Evolutionary conservation across 495 filamentous ascomycete species (phyloP).

Genomic region (Neurospora sp.): DNA sequence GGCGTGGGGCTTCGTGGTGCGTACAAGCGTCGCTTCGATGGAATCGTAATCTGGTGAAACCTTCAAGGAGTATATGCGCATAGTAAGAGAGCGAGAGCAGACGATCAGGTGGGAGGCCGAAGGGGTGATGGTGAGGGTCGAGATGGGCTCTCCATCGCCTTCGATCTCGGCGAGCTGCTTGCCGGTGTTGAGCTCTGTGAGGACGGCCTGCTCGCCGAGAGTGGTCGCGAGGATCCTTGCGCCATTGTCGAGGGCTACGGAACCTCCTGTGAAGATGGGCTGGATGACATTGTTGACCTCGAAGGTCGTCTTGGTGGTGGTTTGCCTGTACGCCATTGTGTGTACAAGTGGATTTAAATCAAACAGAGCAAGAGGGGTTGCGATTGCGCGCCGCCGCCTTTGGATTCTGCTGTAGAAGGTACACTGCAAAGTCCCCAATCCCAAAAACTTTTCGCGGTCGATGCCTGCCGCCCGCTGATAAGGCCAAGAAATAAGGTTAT

Average conservation of each 20-base stretch:
- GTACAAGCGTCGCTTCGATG: conserved; percentile 57
- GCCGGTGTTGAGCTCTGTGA: conserved; percentile 79
- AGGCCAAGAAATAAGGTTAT: conserved; percentile 27
- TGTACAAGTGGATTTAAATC: neutral
- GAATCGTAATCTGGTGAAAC: conserved; percentile 41
- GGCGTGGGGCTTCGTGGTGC: conserved; percentile 81
- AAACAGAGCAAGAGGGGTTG: neutral
- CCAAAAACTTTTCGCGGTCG: conserved; percentile 11
- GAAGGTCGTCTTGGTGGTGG: conserved; percentile 69
- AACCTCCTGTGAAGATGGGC: conserved; percentile 89
- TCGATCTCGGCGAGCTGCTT: conserved; percentile 76
- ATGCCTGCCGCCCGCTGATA: conserved; percentile 13
- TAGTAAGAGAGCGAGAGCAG: conserved; percentile 87
- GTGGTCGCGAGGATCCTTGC: conserved; percentile 80
- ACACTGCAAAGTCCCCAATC: neutral
- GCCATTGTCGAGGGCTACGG: conserved; percentile 69
- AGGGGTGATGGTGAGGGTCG: conserved; percentile 77
- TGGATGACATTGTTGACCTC: conserved; percentile 70
- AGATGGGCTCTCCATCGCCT: conserved; percentile 90
- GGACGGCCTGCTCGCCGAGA: conserved; percentile 75
- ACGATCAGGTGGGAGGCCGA: conserved; percentile 76
- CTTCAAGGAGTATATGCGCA: conserved; percentile 77
- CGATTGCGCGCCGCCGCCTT: neutral
- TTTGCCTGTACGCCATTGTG: conserved; percentile 40
- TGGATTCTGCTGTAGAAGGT: neutral